Percentiles rank a stretch among this genome's conserved stretches.
Evolutionary conservation across 805 yeast genomes (phyloP).

Genomic region (Lachancea waltii): DNA sequence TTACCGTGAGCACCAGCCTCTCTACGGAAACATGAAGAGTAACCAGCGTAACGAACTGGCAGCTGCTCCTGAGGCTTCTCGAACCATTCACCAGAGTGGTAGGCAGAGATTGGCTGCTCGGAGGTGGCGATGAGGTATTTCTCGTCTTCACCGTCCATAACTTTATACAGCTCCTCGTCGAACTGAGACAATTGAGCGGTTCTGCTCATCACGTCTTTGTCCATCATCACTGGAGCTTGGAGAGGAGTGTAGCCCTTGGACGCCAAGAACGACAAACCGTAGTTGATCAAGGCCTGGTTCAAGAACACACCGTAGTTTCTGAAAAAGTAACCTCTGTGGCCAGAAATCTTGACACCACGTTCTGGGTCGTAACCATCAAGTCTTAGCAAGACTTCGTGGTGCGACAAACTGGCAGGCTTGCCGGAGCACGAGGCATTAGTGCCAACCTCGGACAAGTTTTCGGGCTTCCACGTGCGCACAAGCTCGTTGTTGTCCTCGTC

Average conservation of each 20-base stretch:
- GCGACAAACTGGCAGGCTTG: constrained; percentile 73
- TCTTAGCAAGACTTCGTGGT: constrained; percentile 90
- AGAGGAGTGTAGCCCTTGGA: constrained; percentile 76
- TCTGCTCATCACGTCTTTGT: constrained; percentile 98
- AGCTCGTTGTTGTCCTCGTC: constrained; percentile 90
- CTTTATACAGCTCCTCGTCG: constrained; percentile 97
- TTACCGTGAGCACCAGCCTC: constrained; percentile 99
- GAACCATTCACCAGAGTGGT: constrained; percentile 97
- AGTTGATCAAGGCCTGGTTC: constrained; percentile 96
- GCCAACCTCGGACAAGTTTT: constrained; percentile 51
- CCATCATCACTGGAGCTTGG: constrained; percentile 99
- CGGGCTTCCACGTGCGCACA: constrained; percentile 84
- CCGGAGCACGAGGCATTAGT: constrained; percentile 73
- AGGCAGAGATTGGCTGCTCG: constrained; percentile 98
- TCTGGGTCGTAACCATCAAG: constrained; percentile 98
- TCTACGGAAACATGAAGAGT: constrained; percentile 97
- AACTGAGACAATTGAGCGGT: constrained; percentile 97
- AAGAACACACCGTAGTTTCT: constrained; percentile 94
- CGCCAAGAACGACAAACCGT: constrained; percentile 81
- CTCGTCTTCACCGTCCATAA: constrained; percentile 94
- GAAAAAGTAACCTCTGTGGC: constrained; percentile 97
- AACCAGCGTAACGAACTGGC: constrained; percentile 95
- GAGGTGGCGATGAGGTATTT: constrained; percentile 97
- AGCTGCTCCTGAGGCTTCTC: constrained; percentile 95
- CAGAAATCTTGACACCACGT: constrained; percentile 95